These are phyloP conservation scores for Trichoderma virens DNA, from an alignment of 495 filamentous ascomycete species.

Conservation along the genomic window DNA sequence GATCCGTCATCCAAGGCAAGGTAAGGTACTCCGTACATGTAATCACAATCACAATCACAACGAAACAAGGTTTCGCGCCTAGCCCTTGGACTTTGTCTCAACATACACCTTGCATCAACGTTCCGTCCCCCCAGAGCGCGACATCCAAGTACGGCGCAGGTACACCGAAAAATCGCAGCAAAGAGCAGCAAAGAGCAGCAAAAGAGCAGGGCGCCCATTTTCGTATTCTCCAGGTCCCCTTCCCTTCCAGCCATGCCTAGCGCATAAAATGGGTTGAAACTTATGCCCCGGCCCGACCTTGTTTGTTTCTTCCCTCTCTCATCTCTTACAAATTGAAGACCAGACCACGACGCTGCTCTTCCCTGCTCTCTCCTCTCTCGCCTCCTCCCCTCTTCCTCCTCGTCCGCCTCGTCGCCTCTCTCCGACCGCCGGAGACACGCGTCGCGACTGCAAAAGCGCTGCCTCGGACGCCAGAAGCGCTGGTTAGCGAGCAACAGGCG, in stretches of 20 bases:
- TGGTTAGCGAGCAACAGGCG: neutral
- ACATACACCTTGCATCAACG: neutral
- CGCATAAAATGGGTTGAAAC: slow-evolving; percentile 8
- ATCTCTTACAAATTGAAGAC: neutral
- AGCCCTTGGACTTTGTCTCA: neutral
- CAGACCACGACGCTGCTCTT: neutral
- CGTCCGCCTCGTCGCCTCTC: too few species aligned
- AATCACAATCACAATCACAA: too few species aligned
- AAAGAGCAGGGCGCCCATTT: neutral
- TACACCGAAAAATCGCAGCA: neutral
- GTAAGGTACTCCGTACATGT: too few species aligned
- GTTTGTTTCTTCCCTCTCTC: neutral
- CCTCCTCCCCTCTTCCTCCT: neutral
- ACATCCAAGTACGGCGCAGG: neutral
- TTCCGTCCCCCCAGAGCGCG: too few species aligned
- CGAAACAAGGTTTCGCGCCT: neutral
- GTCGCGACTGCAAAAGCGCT: neutral
- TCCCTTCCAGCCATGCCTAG: neutral
- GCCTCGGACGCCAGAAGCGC: neutral
- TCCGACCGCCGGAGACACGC: neutral
- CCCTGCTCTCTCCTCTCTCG: neutral
- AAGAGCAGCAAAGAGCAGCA: too few species aligned
- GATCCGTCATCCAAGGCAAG: too few species aligned
- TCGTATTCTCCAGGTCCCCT: too few species aligned
- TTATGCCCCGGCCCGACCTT: neutral